Base-by-base conservation (phyloP, 257 asterid species). In the Solanum piurae region DNA sequence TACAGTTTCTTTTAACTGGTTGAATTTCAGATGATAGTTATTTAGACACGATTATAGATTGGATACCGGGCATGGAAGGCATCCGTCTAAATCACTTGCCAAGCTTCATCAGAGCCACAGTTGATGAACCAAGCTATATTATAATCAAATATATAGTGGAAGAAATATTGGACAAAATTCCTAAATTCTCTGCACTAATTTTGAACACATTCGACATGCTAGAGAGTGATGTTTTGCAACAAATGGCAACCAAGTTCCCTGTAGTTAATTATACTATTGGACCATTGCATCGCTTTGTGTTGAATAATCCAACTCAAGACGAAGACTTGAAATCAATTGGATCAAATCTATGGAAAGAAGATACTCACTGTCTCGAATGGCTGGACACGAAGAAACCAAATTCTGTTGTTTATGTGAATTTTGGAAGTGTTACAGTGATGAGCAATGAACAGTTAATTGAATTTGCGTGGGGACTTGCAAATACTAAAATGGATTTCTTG, bases 341-440 rank as follows among this genome's bases (percentile, higher is more conserved):
- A 1, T 87, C 90, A 23, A 91, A 88, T 74, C 88, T 91, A 4
- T 90, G 93, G 93, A 89, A 90, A 88, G 93, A 91, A 85, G 92
- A 89, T 14, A n/a, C 91, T 7, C 80, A 87, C 2, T 91, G 91
- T 77, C 83, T 91, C 1, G 87, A 85, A 44, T 91, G 92, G 93
- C 91, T 91, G 2, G 80, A 90, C 12, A 42, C 87, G 1, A 88
- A 91, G 52, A 84, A 83, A 9, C 58, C 87, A 5, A 87, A 88
- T n/a, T 91, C 91, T 1, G 93, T 91, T 14, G 88, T 91, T 29
- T 91, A 89, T 88, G 93, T 91, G 69, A 91, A 91, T 25, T 91
- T 76, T 6, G 92, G 91, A 7, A 91, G 89, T 55, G 23, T 75
- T 11, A 49, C 90, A 3, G 87, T 46, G 11, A 55, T 89, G 86